A percentile compares a stretch with the other conserved stretches of the same genome.
These are phyloP conservation scores for Calycina herbarum DNA, from an alignment of 2,329 filamentous ascomycete species.

Conservation along the genomic window DNA sequence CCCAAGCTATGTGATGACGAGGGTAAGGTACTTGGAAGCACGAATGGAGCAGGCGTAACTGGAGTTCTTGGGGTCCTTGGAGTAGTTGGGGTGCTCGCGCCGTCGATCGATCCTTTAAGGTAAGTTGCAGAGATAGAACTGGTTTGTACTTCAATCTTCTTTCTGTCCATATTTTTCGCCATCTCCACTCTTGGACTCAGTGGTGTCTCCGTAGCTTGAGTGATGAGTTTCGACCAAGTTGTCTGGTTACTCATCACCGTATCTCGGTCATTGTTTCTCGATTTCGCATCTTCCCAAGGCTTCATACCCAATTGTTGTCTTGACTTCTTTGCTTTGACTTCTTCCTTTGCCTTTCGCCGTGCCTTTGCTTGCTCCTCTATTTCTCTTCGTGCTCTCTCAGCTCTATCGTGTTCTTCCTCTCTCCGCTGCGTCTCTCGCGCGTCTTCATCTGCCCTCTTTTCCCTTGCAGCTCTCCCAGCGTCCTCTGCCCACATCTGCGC, in stretches of 20 bases:
- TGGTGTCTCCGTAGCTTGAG: background rate
- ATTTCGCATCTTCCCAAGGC: background rate
- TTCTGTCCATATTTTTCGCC: background rate
- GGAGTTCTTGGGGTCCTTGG: background rate
- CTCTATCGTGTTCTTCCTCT: background rate
- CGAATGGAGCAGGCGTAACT: background rate
- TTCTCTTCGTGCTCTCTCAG: background rate
- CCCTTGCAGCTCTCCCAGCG: background rate
- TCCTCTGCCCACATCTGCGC: background rate
- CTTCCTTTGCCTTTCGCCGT: background rate
- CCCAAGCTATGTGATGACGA: background rate
- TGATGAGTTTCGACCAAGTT: background rate
- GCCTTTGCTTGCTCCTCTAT: background rate
- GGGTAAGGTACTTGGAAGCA: background rate
- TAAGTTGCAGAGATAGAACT: background rate
- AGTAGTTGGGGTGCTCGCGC: background rate
- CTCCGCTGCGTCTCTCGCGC: background rate
- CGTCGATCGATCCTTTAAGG: background rate
- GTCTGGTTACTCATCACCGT: slow-evolving; percentile 3
- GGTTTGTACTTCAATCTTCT: background rate
- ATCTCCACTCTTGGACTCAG: background rate
- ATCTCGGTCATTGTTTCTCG: background rate
- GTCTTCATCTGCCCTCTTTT: no score
- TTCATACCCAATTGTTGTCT: background rate
- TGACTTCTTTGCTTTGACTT: background rate